Evolutionary conservation across 768 basidiomycete species (phyloP).

Genomic region (Psilocybe subaeruginosa): DNA sequence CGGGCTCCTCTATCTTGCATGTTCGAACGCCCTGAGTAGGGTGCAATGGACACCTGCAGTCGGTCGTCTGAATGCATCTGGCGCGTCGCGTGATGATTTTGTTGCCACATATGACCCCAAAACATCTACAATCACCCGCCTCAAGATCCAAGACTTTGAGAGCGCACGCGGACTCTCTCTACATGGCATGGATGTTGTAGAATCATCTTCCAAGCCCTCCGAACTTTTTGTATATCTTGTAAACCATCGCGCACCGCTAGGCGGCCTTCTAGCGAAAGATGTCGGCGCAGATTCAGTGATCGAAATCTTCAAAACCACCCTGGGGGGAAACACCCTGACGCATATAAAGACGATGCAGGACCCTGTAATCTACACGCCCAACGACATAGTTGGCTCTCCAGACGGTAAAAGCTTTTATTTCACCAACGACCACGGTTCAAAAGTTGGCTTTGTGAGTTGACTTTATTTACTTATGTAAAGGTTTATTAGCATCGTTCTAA

Average conservation of each 20-base stretch:
- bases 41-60: slow-evolving; percentile 55
- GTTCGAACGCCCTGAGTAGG: slow-evolving; percentile 53
- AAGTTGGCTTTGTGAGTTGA: slow-evolving; percentile 53
- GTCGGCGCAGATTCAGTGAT: slow-evolving; percentile 74
- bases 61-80: slow-evolving; percentile 36
- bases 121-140: slow-evolving; percentile 45
- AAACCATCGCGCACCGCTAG: slow-evolving; percentile 64
- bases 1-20: slow-evolving; percentile 65
- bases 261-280: slow-evolving; percentile 33
- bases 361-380: slow-evolving; percentile 62
- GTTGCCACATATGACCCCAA: slow-evolving; percentile 62
- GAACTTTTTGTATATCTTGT: slow-evolving; percentile 69
- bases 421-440: slow-evolving; percentile 66
- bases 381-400: slow-evolving; percentile 68
- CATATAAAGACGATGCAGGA: slow-evolving; percentile 64
- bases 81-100: slow-evolving; percentile 49
- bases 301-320: slow-evolving; percentile 64
- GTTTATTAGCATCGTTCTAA: background rate
- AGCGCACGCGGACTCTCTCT: slow-evolving; percentile 49
- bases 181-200: slow-evolving; percentile 73
- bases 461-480: background rate
- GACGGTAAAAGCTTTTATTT: slow-evolving; percentile 70
- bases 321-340: slow-evolving; percentile 44
- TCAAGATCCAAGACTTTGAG: slow-evolving; percentile 43
- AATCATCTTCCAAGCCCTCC: slow-evolving; percentile 47